These are phyloP conservation scores for Eucalyptus marginata DNA, from an alignment of 345 rosid genomes.

Conservation along the genomic window DNA sequence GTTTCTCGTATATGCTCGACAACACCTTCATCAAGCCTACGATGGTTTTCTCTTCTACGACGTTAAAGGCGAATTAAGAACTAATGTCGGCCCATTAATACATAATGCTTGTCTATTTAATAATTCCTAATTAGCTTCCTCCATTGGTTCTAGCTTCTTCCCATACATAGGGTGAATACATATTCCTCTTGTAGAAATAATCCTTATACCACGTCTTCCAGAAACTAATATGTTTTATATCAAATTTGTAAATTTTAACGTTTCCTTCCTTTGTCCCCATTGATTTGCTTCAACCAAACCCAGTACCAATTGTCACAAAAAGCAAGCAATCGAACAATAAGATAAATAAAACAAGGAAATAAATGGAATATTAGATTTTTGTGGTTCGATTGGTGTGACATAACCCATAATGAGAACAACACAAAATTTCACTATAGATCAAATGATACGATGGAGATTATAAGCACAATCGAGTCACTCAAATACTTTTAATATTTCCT, in stretches of 20 bases:
- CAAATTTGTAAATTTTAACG: not conserved
- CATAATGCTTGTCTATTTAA: no score
- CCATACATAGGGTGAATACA: no score
- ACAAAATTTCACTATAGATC: not conserved
- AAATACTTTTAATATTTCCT: not conserved
- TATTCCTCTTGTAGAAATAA: not conserved
- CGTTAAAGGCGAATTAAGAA: no score
- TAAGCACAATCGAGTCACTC: no score
- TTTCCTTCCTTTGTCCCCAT: not conserved
- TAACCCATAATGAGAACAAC: not conserved
- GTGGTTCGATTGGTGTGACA: not conserved
- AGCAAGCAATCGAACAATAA: not conserved
- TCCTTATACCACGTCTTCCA: not conserved
- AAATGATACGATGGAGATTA: no score
- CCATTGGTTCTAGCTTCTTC: not conserved
- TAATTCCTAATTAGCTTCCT: not conserved
- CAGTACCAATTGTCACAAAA: not conserved
- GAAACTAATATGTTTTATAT: no score
- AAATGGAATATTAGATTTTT: not conserved
- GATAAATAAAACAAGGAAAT: not conserved
- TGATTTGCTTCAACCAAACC: not conserved
- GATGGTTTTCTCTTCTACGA: not conserved
- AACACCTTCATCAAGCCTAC: not conserved
- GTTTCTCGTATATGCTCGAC: not conserved
- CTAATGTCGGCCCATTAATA: not conserved